Conservation (phyloP, 1,284 basidiomycete species). For the Xerocomus amazonicus region DNA sequence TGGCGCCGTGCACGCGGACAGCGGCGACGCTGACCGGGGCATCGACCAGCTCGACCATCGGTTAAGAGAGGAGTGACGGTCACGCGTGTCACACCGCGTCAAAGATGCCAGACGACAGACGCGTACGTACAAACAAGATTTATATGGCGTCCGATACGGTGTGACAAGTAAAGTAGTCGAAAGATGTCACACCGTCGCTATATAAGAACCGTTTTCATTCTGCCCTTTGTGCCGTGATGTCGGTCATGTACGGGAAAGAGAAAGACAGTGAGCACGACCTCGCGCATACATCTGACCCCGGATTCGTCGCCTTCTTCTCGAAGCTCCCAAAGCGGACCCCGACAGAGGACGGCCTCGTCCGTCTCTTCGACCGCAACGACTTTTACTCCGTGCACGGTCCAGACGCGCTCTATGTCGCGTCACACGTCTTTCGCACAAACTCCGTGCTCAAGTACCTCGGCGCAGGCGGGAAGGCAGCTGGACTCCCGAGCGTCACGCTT, state of each 20-base stretch:
- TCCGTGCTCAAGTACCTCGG: slow-evolving; percentile 85
- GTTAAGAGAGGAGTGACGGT: slow-evolving; percentile 6
- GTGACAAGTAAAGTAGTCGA: no score
- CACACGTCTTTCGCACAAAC: slow-evolving; percentile 82
- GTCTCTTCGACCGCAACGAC: slow-evolving; percentile 83
- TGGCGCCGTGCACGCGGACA: slow-evolving; percentile 79
- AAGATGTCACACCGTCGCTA: no score
- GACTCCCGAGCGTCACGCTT: slow-evolving; percentile 78
- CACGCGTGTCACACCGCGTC: slow-evolving; percentile 21
- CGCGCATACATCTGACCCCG: slow-evolving; percentile 64
- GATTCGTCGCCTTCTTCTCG: slow-evolving; percentile 73
- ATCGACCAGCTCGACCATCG: slow-evolving; percentile 28
- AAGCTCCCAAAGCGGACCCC: slow-evolving; percentile 66
- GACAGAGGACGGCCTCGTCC: slow-evolving; percentile 62
- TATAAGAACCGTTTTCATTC: no score
- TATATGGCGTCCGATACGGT: no score
- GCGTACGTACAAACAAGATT: no score
- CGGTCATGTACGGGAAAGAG: slow-evolving; percentile 67
- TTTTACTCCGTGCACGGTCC: slow-evolving; percentile 88
- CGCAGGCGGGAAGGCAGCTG: slow-evolving; percentile 48
- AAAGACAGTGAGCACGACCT: slow-evolving; percentile 48
- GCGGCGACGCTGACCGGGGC: slow-evolving; percentile 26
- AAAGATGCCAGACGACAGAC: no score
- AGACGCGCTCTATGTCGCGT: slow-evolving; percentile 86
- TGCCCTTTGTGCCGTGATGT: slow-evolving; percentile 6